Evolutionary conservation across 768 basidiomycete species (phyloP).

Genomic region (Ramaria sp.): DNA sequence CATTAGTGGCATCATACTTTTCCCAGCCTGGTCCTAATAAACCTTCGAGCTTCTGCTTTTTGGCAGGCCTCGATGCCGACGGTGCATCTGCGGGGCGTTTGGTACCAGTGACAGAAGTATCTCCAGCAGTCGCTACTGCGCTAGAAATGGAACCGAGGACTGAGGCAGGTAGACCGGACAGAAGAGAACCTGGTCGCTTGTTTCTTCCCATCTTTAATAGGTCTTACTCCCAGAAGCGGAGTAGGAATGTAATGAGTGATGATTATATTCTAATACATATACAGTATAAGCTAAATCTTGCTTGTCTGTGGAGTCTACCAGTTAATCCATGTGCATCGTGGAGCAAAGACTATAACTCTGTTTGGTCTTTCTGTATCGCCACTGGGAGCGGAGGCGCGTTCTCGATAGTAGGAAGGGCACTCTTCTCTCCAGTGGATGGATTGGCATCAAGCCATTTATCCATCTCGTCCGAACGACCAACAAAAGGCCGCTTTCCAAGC

Average conservation of each 20-base stretch:
- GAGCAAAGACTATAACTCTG: not conserved
- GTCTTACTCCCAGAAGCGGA: not conserved
- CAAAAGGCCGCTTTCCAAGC: constrained; percentile 75
- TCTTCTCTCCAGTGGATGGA: constrained; percentile 8
- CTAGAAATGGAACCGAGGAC: not conserved
- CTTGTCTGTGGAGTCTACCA: not conserved
- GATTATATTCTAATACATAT: constrained; percentile 1
- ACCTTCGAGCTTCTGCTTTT: constrained; percentile 17
- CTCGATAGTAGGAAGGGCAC: constrained; percentile 4
- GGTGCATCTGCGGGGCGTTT: not conserved
- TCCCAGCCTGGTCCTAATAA: constrained; percentile 21
- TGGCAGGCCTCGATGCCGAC: not conserved
- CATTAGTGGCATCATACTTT: constrained; percentile 56
- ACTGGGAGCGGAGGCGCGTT: constrained; percentile 1
- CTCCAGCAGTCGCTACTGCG: not conserved
- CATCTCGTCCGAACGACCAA: constrained; percentile 80
- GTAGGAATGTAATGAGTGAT: not conserved
- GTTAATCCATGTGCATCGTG: not conserved
- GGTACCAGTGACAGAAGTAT: not conserved
- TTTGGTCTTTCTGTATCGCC: constrained; percentile 5
- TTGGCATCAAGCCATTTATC: constrained; percentile 93
- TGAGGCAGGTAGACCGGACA: not conserved
- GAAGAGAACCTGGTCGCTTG: not conserved
- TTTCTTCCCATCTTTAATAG: not conserved
- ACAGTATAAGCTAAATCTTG: not conserved